phyloP scores from a whole-genome alignment of 2,329 filamentous ascomycete species.

The Epichloe gansuensis region DNA sequence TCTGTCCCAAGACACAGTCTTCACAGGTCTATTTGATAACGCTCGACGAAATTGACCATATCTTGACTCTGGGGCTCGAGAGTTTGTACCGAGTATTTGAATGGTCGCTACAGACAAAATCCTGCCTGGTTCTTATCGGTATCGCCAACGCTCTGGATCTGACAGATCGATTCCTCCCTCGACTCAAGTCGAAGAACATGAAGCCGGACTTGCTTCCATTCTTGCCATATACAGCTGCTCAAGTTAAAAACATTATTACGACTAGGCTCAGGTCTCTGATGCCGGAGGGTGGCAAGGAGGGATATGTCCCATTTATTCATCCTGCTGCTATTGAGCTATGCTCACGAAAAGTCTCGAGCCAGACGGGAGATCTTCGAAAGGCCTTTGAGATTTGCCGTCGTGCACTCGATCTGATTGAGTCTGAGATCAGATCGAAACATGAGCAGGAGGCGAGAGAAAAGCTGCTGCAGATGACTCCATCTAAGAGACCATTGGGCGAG shows the following conservation, averaged over 20 bases:
- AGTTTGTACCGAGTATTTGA: slow-evolving; percentile 91
- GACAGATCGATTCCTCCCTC: slow-evolving; percentile 87
- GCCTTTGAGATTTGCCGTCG: slow-evolving; percentile 89
- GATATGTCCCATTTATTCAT: slow-evolving; percentile 77
- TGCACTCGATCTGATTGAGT: slow-evolving; percentile 79
- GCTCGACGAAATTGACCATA: slow-evolving; percentile 89
- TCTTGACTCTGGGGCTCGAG: slow-evolving; percentile 78
- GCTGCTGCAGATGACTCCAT: slow-evolving; percentile 50
- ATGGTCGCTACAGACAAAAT: slow-evolving; percentile 77
- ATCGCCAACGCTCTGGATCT: slow-evolving; percentile 95
- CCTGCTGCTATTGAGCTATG: slow-evolving; percentile 89
- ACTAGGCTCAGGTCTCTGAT: slow-evolving; percentile 68
- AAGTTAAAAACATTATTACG: slow-evolving; percentile 81
- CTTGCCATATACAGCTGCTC: slow-evolving; percentile 76
- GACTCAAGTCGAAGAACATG: slow-evolving; percentile 82
- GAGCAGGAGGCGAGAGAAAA: slow-evolving; percentile 48
- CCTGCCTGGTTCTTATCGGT: slow-evolving; percentile 71
- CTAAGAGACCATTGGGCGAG: slow-evolving; percentile 67
- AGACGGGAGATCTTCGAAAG: slow-evolving; percentile 88
- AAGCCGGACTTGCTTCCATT: slow-evolving; percentile 86
- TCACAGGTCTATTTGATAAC: slow-evolving; percentile 64
- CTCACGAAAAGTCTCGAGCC: slow-evolving; percentile 85
- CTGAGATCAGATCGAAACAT: slow-evolving; percentile 66
- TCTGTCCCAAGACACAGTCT: slow-evolving; percentile 49
- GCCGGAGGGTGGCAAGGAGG: slow-evolving; percentile 37